phyloP scores from a whole-genome alignment of 352 stramenopile species.

The Blastocystis sp. region DNA sequence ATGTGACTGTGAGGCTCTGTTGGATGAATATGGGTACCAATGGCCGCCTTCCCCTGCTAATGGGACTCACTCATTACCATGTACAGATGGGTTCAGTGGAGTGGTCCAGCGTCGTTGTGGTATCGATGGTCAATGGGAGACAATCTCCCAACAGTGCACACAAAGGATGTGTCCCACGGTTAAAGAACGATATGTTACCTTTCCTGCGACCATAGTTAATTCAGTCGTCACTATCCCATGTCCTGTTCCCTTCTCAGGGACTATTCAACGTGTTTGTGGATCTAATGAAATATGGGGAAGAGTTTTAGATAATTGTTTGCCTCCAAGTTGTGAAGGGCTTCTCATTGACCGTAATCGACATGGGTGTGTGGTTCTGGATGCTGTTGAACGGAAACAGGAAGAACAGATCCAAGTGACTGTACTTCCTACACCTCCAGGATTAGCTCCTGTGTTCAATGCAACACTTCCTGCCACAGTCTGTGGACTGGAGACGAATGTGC shows the following conservation, averaged over 20 bases:
- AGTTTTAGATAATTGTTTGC: not conserved
- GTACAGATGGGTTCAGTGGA: not conserved
- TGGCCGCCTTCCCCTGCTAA: not conserved
- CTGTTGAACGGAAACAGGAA: not conserved
- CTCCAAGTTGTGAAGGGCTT: not conserved
- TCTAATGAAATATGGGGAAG: not conserved
- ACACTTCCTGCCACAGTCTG: not conserved
- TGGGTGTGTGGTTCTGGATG: not conserved
- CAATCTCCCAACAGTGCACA: not conserved
- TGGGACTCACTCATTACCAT: not conserved
- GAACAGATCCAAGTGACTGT: constrained; percentile 1
- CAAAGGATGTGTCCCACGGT: not conserved
- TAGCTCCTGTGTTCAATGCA: not conserved
- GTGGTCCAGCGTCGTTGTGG: not conserved
- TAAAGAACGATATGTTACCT: not conserved
- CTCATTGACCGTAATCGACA: not conserved
- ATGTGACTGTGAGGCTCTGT: not conserved
- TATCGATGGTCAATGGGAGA: not conserved
- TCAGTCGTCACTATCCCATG: not conserved
- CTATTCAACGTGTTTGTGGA: not conserved
- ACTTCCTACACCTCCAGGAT: not conserved
- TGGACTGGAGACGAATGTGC: constrained; percentile 2
- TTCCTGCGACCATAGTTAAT: not conserved
- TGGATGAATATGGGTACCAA: not conserved
- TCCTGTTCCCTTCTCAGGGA: not conserved